Base-by-base conservation (phyloP, 164 flowering plant genomes). In the grape (Vitis vinifera) region DNA sequence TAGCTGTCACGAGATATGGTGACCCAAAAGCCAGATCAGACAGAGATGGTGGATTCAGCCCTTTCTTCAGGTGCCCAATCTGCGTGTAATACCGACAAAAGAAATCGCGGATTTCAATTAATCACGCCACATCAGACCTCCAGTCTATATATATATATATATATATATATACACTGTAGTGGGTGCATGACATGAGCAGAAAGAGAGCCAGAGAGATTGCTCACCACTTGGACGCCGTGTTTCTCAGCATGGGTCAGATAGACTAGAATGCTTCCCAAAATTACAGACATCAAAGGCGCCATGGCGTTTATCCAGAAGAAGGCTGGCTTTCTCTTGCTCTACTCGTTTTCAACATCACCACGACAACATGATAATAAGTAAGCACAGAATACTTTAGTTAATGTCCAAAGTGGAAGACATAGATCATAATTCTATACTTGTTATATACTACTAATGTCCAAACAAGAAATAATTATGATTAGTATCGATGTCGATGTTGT, bases 221-320 rank as follows among this genome's bases (percentile, higher is more conserved):
- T 79, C 31, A 94, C 98, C 82, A 92, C 91, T 92, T 87, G 83
- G 19, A 94, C 87, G 1, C 93, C 94, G 52, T 94, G 97, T 53
- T 80, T 84, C 48, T 92, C 93, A 9, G 94, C 91, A 49, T 88
- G 93, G 15, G 92, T 87, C 69, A 92, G 52, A 61, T 84, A 92
- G 7, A 87, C 97, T 51, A 94, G 84, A 44, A 89, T 16, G 76
- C 91, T 94, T 75, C 96, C 96, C 29, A 94, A 11, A 17, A 89
- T 71, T 2, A 94, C 91, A 4, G 93, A 89, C 0, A 81, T 76
- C 44, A 94, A 82, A 14, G 98, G 98, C 3, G 98, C 91, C 84
- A 85, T 79, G 7, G 96, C 98, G 17, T 77, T 74, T 67, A 94
- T 75, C 96, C 96, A 94, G 65, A 94, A 94, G 78, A 94, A 80